Percentiles rank a stretch among this genome's conserved stretches.
phyloP scores from a whole-genome alignment of 2,329 filamentous ascomycete genomes.

The Aschersonia sp. region DNA sequence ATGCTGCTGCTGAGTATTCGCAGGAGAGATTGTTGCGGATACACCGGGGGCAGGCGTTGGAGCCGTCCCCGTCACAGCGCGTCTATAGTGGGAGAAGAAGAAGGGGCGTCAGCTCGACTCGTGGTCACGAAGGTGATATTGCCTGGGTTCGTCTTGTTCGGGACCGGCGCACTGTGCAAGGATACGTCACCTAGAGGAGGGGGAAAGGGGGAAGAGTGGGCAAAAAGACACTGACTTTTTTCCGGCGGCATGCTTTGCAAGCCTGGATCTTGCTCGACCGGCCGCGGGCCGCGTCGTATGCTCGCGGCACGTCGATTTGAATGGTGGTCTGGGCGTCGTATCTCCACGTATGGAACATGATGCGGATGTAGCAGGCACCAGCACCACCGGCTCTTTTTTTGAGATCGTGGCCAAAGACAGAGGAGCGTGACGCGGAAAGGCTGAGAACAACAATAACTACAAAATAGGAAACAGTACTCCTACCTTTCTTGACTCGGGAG shows the following conservation, averaged over 20 bases:
- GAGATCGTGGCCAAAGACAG: not conserved
- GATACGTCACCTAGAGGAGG: too few species aligned
- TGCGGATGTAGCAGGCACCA: too few species aligned
- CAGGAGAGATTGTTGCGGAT: not conserved
- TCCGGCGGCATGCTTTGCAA: slow-evolving; percentile 2
- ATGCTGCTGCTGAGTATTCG: not conserved
- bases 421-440: not conserved
- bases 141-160: too few species aligned
- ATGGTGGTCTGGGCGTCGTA: slow-evolving; percentile 3
- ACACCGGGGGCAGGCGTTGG: slow-evolving; percentile 1
- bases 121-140: too few species aligned
- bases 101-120: not conserved
- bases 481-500: too few species aligned
- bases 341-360: slow-evolving; percentile 2
- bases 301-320: slow-evolving; percentile 1
- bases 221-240: not conserved
- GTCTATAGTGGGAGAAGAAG: not conserved
- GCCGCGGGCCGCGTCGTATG: slow-evolving; percentile 1
- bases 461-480: too few species aligned
- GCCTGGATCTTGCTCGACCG: slow-evolving; percentile 2
- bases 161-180: too few species aligned
- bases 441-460: too few species aligned
- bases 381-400: too few species aligned
- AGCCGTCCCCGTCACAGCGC: slow-evolving; percentile 1
- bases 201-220: too few species aligned